Evolutionary conservation across 768 basidiomycete species (phyloP).

Genomic region (Pleurotus eryngii): DNA sequence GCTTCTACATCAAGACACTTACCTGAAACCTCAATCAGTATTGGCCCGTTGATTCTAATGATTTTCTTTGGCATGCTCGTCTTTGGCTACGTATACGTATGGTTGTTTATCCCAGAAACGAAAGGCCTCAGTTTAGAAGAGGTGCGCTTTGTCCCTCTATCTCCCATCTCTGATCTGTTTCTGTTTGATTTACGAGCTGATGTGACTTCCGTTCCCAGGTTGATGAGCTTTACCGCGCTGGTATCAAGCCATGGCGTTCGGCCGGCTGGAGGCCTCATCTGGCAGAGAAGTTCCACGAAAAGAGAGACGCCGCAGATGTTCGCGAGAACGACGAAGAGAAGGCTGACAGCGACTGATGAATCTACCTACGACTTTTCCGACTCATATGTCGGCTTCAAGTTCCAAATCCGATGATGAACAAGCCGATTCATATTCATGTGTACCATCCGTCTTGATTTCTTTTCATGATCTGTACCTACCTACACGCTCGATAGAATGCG

Average conservation of each 20-base stretch:
- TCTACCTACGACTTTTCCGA: no score
- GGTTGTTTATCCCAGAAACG: conserved; percentile 77
- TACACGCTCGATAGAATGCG: no score
- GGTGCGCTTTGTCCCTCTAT: conserved; percentile 28
- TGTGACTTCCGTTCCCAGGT: conserved; percentile 35
- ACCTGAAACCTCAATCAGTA: conserved; percentile 29
- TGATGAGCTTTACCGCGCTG: conserved; percentile 72
- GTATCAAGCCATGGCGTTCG: conserved; percentile 66
- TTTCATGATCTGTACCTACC: no score
- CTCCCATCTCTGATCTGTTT: background rate
- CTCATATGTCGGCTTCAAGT: no score
- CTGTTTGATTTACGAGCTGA: background rate
- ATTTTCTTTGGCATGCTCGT: conserved; percentile 75
- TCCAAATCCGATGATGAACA: no score
- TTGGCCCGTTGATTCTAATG: conserved; percentile 71
- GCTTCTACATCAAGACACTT: background rate
- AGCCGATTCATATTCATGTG: no score
- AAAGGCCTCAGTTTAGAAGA: conserved; percentile 76
- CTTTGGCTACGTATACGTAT: conserved; percentile 70
- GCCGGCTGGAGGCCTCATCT: conserved; percentile 53
- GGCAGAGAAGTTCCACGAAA: conserved; percentile 36
- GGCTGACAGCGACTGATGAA: background rate
- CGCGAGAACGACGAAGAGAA: conserved; percentile 15
- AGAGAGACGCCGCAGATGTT: conserved; percentile 16
- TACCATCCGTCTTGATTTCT: no score